phyloP scores from a whole-genome alignment of 192 early-diverging fungal species.

The Umbelopsis ramanniana region DNA sequence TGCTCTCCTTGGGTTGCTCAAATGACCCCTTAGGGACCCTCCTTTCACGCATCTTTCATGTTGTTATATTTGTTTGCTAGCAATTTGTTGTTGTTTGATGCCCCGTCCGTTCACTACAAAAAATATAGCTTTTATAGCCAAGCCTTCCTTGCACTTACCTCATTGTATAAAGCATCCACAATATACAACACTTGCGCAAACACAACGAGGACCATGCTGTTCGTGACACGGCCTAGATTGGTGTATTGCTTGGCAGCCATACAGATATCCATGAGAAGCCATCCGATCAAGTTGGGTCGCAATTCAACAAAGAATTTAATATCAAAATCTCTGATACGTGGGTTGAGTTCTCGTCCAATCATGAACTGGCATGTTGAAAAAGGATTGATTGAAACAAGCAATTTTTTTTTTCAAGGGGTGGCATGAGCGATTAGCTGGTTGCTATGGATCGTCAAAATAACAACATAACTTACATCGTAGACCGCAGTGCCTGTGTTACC shows the following conservation, averaged over 20 bases:
- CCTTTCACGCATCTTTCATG: too few species aligned
- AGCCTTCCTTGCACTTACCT: constrained; percentile 31
- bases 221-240: constrained; percentile 67
- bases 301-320: constrained; percentile 95
- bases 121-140: too few species aligned
- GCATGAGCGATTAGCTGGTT: too few species aligned
- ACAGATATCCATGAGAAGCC: constrained; percentile 79
- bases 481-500: constrained; percentile 88
- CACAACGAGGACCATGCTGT: constrained; percentile 80
- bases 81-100: neutral
- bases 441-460: neutral
- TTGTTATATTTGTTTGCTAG: too few species aligned
- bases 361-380: constrained; percentile 62
- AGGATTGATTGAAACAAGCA: neutral
- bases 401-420: too few species aligned
- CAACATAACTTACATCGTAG: constrained; percentile 72
- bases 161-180: constrained; percentile 83
- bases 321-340: constrained; percentile 81
- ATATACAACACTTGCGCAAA: constrained; percentile 84
- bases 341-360: constrained; percentile 96
- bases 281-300: constrained; percentile 92
- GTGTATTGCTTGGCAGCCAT: constrained; percentile 79
- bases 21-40: neutral
- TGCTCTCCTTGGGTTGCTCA: neutral
- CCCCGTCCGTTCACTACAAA: neutral